Evolutionary conservation across 2,329 filamentous ascomycete genomes (phyloP).

Genomic region (Alternaria consortialis): DNA sequence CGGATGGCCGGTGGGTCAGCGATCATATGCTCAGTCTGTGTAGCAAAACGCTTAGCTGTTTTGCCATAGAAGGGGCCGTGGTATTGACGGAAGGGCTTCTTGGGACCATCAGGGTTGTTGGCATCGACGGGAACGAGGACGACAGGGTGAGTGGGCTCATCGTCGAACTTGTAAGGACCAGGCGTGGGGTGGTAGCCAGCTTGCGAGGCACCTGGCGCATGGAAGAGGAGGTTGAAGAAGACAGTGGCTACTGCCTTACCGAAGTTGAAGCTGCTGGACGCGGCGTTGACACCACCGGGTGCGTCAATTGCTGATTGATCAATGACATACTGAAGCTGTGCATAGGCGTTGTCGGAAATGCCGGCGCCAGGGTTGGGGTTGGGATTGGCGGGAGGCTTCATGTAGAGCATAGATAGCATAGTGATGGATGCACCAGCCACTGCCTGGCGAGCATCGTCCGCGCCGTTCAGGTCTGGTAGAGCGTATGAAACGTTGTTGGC

Average conservation of each 20-base stretch:
- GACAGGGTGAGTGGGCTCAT: slow-evolving; percentile 38
- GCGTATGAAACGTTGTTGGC: slow-evolving; percentile 11
- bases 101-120: slow-evolving; percentile 34
- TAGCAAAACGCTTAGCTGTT: slow-evolving; percentile 31
- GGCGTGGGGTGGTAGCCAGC: slow-evolving; percentile 28
- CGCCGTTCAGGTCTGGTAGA: slow-evolving; percentile 21
- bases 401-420: slow-evolving; percentile 26
- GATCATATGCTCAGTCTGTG: slow-evolving; percentile 21
- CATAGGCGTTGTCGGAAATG: slow-evolving; percentile 22
- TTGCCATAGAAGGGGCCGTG: slow-evolving; percentile 36
- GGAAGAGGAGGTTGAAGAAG: slow-evolving; percentile 30
- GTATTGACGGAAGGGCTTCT: slow-evolving; percentile 26
- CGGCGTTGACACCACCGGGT: slow-evolving; percentile 20
- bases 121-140: slow-evolving; percentile 29
- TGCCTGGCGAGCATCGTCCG: slow-evolving; percentile 28
- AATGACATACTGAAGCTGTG: slow-evolving; percentile 18
- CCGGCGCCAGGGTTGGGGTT: slow-evolving; percentile 4
- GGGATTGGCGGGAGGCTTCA: slow-evolving; percentile 7
- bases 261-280: slow-evolving; percentile 30
- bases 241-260: slow-evolving; percentile 29
- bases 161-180: slow-evolving; percentile 32
- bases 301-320: slow-evolving; percentile 6
- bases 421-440: slow-evolving; percentile 34
- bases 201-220: slow-evolving; percentile 16
- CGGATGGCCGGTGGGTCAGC: slow-evolving; percentile 25